A percentile compares a stretch with the other conserved stretches of the same genome.
These are phyloP conservation scores for Epichloe gansuensis DNA, from an alignment of 2,329 filamentous ascomycete genomes.

Conservation along the genomic window DNA sequence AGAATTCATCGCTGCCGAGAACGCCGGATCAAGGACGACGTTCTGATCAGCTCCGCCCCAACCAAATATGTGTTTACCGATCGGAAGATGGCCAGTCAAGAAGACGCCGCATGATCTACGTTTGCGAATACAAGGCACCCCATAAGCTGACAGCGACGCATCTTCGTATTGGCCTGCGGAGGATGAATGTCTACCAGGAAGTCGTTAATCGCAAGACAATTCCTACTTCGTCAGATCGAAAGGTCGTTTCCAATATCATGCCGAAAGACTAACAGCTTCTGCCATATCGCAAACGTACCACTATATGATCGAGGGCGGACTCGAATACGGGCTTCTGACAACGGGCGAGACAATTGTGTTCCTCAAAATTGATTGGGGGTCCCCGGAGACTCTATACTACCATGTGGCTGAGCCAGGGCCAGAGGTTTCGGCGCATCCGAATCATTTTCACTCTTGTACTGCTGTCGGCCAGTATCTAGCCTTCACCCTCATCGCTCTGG, in stretches of 20 bases:
- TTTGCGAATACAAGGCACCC: constrained; percentile 34
- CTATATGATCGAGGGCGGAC: constrained; percentile 35
- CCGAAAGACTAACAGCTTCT: constrained; percentile 24
- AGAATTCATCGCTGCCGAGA: not conserved
- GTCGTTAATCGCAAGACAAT: constrained; percentile 15
- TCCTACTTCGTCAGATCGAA: constrained; percentile 12
- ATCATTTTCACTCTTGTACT: constrained; percentile 11
- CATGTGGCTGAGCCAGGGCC: constrained; percentile 17
- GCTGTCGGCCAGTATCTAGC: constrained; percentile 17
- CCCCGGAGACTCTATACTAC: constrained; percentile 17
- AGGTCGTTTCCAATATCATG: constrained; percentile 22
- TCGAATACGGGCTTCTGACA: constrained; percentile 29
- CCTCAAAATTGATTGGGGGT: constrained; percentile 22
- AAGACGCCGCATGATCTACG: constrained; percentile 14
- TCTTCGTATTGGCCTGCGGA: constrained; percentile 27
- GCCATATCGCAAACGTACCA: constrained; percentile 35
- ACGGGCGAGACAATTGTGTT: constrained; percentile 32
- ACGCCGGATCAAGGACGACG: constrained; percentile 10
- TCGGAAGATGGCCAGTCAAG: constrained; percentile 4
- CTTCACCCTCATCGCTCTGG: constrained; percentile 17
- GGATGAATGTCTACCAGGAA: constrained; percentile 27
- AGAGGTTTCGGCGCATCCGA: constrained; percentile 11
- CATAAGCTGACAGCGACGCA: constrained; percentile 30
- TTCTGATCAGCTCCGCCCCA: constrained; percentile 15
- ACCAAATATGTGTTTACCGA: constrained; percentile 18